Base-by-base conservation (phyloP, 768 basidiomycete species). In the Kwoniella shandongensis region DNA sequence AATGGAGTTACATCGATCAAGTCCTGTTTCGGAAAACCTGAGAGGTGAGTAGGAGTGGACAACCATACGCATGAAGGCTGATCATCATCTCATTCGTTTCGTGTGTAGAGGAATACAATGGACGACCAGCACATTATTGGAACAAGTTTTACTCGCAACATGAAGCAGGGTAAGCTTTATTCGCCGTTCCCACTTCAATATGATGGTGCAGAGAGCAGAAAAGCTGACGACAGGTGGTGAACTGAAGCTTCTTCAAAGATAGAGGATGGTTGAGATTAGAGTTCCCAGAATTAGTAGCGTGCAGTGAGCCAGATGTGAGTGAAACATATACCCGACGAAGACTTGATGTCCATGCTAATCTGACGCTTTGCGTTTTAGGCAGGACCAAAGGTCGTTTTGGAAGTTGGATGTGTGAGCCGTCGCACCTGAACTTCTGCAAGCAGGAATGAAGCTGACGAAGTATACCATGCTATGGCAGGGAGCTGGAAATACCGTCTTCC, bases 161-260 rank as follows among this genome's bases (percentile, higher is more conserved):
- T 61, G 68, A 76, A 50, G 78, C 66, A 45, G 57, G 59, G 69
- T 72, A 22, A 44, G 67, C 65, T 48, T 35, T n/a, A n/a, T n/a
- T n/a, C n/a, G n/a, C n/a, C n/a, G n/a, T n/a, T n/a, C n/a, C n/a
- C n/a, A n/a, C n/a, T n/a, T n/a, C n/a, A n/a, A n/a, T n/a, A n/a
- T n/a, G n/a, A n/a, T n/a, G n/a, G n/a, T n/a, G n/a, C n/a, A n/a
- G n/a, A n/a, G n/a, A n/a, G n/a, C n/a, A n/a, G n/a, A n/a, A n/a
- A n/a, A n/a, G n/a, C n/a, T n/a, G n/a, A n/a, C n/a, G n/a, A n/a
- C n/a, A n/a, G n/a, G n/a, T n/a, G n/a, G n/a, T n/a, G n/a, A n/a
- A n/a, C n/a, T n/a, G n/a, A n/a, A 92, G 93, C 65, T 98, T 99
- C 78, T 99, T 98, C 80, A 86, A 89, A 38, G 86, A 98, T 77